Conservation (phyloP, 345 rosid genomes). For the Euphorbia lathyris region DNA sequence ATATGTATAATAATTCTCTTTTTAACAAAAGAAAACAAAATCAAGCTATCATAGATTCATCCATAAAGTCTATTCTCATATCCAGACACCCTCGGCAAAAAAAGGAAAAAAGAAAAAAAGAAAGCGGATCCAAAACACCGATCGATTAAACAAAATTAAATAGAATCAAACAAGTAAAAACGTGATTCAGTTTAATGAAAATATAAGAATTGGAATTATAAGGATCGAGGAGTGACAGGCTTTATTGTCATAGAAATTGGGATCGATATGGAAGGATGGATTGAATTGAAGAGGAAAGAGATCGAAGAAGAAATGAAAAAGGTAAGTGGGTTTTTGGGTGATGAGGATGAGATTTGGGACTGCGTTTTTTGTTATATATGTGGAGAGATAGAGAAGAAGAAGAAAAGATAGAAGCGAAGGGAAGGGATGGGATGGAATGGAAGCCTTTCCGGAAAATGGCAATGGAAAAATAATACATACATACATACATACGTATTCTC, state of each 20-base stretch:
- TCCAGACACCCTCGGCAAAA: no score
- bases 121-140: constrained; percentile 15
- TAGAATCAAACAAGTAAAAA: not conserved
- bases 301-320: not conserved
- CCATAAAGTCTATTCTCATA: not conserved
- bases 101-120: no score
- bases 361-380: not conserved
- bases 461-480: not conserved
- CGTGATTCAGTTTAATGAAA: not conserved
- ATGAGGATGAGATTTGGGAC: constrained; percentile 10
- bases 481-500: no score
- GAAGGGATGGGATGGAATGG: not conserved
- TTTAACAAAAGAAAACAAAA: not conserved
- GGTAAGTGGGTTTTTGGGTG: not conserved
- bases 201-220: not conserved
- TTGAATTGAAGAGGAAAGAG: not conserved
- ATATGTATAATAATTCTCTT: not conserved
- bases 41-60: constrained; percentile 2
- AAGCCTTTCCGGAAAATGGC: not conserved
- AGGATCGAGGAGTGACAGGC: constrained; percentile 4
- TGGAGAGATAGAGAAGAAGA: not conserved
- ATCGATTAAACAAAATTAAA: constrained; percentile 1
- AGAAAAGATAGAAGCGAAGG: not conserved
- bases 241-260: not conserved
- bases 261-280: not conserved